A percentile compares a stretch with the other conserved stretches of the same genome.
phyloP scores from a whole-genome alignment of 2,329 filamentous ascomycete genomes.

The Waltergamsia citrina region DNA sequence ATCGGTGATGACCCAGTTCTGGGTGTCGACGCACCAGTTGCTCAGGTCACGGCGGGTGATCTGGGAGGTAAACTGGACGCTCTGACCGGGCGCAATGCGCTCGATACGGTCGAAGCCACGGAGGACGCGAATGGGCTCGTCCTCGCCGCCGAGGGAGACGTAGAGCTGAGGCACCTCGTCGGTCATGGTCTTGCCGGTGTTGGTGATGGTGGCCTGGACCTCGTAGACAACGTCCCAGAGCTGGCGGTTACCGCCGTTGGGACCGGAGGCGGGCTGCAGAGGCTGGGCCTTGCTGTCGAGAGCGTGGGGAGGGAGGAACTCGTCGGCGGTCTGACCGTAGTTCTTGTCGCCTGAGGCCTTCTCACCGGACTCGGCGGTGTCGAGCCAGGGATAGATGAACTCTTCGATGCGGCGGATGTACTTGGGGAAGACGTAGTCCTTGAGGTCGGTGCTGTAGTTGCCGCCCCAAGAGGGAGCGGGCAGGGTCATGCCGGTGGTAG shows the following conservation, averaged over 20 bases:
- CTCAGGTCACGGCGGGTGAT: constrained; percentile 74
- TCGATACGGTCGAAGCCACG: constrained; percentile 72
- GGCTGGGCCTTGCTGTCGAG: constrained; percentile 47
- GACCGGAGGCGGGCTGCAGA: constrained; percentile 36
- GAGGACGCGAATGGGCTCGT: constrained; percentile 58
- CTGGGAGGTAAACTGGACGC: constrained; percentile 54
- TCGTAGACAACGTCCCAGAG: constrained; percentile 64
- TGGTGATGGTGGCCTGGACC: constrained; percentile 58
- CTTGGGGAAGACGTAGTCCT: constrained; percentile 61
- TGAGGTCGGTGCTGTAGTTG: constrained; percentile 50
- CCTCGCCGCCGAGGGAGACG: constrained; percentile 67
- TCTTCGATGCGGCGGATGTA: constrained; percentile 40
- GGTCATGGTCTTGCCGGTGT: constrained; percentile 55
- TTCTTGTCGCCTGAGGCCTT: constrained; percentile 47
- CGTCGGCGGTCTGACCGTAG: constrained; percentile 48
- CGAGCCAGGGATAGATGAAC: constrained; percentile 66
- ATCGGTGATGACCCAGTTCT: constrained; percentile 70
- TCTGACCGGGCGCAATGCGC: constrained; percentile 59
- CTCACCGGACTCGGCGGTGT: constrained; percentile 45
- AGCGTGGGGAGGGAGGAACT: constrained; percentile 52
- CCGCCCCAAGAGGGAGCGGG: constrained; percentile 58
- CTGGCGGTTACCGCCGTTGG: constrained; percentile 52
- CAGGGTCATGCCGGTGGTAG: constrained; percentile 51
- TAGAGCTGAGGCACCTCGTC: constrained; percentile 74
- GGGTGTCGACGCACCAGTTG: constrained; percentile 72